phyloP scores from a whole-genome alignment of 2,329 filamentous ascomycete genomes.

The Arthrobotrys pseudoclavata region DNA sequence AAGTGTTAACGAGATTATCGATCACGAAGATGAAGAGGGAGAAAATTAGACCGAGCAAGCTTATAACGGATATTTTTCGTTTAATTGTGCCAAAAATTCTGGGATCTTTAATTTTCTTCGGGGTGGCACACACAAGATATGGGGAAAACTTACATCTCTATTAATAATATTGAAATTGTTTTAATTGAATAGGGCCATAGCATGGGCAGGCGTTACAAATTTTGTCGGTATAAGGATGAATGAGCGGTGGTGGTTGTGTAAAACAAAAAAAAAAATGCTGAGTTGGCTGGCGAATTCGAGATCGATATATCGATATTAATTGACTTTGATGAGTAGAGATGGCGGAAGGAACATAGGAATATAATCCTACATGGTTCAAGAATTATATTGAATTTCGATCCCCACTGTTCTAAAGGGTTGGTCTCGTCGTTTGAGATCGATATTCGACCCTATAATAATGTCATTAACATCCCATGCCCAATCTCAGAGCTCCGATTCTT shows the following conservation, averaged over 20 bases:
- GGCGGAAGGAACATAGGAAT: background rate
- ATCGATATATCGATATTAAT: slow-evolving; percentile 18
- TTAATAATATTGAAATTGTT: slow-evolving; percentile 41
- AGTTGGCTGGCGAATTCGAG: slow-evolving; percentile 18
- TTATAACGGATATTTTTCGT: background rate
- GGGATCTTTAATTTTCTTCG: slow-evolving; percentile 9
- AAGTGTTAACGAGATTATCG: slow-evolving; percentile 53
- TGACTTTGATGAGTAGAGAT: slow-evolving; percentile 25
- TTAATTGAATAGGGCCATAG: slow-evolving; percentile 55
- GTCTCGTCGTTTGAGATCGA: slow-evolving; percentile 82
- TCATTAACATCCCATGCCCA: slow-evolving; percentile 1
- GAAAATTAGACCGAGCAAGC: slow-evolving; percentile 15
- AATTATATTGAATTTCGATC: slow-evolving; percentile 85
- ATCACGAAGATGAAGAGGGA: slow-evolving; percentile 16
- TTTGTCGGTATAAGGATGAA: slow-evolving; percentile 23
- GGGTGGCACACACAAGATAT: background rate
- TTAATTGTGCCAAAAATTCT: background rate
- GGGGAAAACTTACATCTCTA: slow-evolving; percentile 49
- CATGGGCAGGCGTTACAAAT: slow-evolving; percentile 57
- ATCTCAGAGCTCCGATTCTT: background rate
- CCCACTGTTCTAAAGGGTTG: slow-evolving; percentile 83
- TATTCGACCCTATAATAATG: slow-evolving; percentile 74
- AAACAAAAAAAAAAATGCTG: slow-evolving; percentile 20
- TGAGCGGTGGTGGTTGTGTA: slow-evolving; percentile 4
- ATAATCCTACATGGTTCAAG: slow-evolving; percentile 68